A percentile compares a stretch with the other conserved stretches of the same genome.
Evolutionary conservation across 306 rosid genomes (phyloP).

Genomic region (Casuarina glauca): DNA sequence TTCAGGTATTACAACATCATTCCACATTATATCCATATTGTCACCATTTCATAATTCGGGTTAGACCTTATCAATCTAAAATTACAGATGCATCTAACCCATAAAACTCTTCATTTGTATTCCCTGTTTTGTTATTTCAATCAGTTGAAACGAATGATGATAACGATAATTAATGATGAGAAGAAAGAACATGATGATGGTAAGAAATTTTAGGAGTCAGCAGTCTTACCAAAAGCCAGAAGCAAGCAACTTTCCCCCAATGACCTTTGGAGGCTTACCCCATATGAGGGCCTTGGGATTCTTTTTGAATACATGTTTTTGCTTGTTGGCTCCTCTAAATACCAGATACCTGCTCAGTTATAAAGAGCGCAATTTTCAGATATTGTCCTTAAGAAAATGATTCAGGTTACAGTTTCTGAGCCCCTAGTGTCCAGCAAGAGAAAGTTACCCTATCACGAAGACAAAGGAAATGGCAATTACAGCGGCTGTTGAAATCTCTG

Average conservation of each 20-base stretch:
- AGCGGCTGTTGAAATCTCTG: conserved; percentile 61
- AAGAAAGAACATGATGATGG: conserved; percentile 18
- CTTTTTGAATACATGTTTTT: conserved; percentile 87
- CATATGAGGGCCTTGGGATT: conserved; percentile 84
- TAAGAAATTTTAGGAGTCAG: background rate
- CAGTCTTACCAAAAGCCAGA: conserved; percentile 93
- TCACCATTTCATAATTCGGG: background rate
- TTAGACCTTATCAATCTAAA: background rate
- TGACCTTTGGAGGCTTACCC: conserved; percentile 82
- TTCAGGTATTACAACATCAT: background rate
- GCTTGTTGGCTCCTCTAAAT: conserved; percentile 98
- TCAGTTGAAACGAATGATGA: background rate
- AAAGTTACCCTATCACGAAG: conserved; percentile 80
- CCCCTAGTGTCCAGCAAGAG: conserved; percentile 6
- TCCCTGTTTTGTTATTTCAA: background rate
- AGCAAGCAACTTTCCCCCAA: conserved; percentile 93
- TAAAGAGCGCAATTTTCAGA: background rate
- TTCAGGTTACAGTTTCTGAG: background rate
- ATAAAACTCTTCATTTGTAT: background rate
- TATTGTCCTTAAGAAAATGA: background rate
- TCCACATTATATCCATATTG: background rate
- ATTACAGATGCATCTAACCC: background rate
- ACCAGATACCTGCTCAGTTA: conserved; percentile 66
- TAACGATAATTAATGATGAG: background rate
- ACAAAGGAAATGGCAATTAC: conserved; percentile 69